Conservation (phyloP, 352 stramenopile species). For the Pythium periplocum region DNA sequence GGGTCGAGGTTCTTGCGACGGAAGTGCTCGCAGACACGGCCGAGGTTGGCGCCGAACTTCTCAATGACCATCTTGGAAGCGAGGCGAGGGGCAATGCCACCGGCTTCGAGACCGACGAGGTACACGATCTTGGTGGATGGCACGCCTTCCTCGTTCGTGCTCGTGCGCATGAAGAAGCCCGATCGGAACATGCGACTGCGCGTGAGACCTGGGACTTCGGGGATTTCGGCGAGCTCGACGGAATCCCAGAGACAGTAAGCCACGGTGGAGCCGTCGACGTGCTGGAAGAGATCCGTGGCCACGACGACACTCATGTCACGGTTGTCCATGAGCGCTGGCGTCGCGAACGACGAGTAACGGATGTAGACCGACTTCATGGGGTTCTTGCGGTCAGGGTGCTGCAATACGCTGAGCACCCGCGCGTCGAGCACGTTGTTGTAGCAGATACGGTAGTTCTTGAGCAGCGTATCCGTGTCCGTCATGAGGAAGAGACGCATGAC, state of each 20-base stretch:
- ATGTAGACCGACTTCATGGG: slow-evolving; percentile 29
- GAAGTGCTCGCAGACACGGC: slow-evolving; percentile 39
- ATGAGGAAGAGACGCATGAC: slow-evolving; percentile 48
- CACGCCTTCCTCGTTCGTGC: not conserved
- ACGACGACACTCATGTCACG: slow-evolving; percentile 10
- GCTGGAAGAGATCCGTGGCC: too few relatives aligned
- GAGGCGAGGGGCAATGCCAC: slow-evolving; percentile 27
- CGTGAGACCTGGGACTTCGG: too few relatives aligned
- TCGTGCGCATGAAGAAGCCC: slow-evolving; percentile 37
- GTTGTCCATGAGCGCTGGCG: slow-evolving; percentile 24
- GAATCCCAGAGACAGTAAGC: slow-evolving; percentile 65
- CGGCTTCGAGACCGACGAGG: slow-evolving; percentile 37
- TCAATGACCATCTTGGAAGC: slow-evolving; percentile 36
- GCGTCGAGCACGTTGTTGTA: slow-evolving; percentile 45
- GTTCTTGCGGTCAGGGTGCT: slow-evolving; percentile 31
- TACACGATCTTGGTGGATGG: slow-evolving; percentile 54
- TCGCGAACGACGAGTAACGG: slow-evolving; percentile 27
- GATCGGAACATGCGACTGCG: slow-evolving; percentile 39
- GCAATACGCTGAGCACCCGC: slow-evolving; percentile 32
- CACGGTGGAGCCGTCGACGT: slow-evolving; percentile 17
- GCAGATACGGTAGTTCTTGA: slow-evolving; percentile 37
- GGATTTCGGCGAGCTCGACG: slow-evolving; percentile 15
- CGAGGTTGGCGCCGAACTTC: slow-evolving; percentile 32
- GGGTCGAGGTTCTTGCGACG: slow-evolving; percentile 40
- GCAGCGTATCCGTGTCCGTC: slow-evolving; percentile 27